Evolutionary conservation across 2,329 filamentous ascomycete genomes (phyloP), one percentile per base, ranked within the genome.

Genomic region (Aspergillus bombycis): DNA sequence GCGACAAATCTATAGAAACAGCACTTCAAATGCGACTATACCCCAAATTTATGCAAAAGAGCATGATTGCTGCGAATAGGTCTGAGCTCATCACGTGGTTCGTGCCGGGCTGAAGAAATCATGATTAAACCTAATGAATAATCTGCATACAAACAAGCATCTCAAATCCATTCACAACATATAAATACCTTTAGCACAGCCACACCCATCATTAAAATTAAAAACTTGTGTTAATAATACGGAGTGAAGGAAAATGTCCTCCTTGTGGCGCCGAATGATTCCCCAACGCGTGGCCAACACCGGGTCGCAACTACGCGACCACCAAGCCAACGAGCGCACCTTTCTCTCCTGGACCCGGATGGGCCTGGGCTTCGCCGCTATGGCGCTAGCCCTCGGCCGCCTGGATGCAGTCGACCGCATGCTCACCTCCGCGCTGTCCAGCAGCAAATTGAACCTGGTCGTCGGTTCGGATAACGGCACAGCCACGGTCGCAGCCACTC

Each of bases 281-380:
- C 43, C 72, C 36, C 58, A 67, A 34, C 63, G 67, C 41, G 66
- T 75, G 57, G 64, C 72, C 54, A 75, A 75, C 62, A 71, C 61
- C 12, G 69, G 71, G 61, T 73, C 72, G 4, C 71, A 75, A 58
- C 69, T 74, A 19, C 73, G 74, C 65, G 74, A 75, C 63, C 74
- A 75, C 63, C 72, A 70, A 52, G 74, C 74, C 60, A 75, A 75
- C 60, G 74, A 75, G 65, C 72, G 74, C 36, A 75, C 74, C 4
- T 75, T 75, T 57, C 70, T 75, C 14, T 75, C 74, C 61, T 75
- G 73, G 73, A 75, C 71, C 1, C 72, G 73, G 41, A 72, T 73
- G 64, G 73, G 72, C 21, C 73, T 75, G 16, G 72, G 70, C 11
- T 75, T 75, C 52, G 72, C 70, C 19, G 72, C 72, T 4, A 74